Evolutionary conservation across 805 yeast species (phyloP), one percentile per base, ranked within the genome.

Genomic region (Jamesozyma piceae): DNA sequence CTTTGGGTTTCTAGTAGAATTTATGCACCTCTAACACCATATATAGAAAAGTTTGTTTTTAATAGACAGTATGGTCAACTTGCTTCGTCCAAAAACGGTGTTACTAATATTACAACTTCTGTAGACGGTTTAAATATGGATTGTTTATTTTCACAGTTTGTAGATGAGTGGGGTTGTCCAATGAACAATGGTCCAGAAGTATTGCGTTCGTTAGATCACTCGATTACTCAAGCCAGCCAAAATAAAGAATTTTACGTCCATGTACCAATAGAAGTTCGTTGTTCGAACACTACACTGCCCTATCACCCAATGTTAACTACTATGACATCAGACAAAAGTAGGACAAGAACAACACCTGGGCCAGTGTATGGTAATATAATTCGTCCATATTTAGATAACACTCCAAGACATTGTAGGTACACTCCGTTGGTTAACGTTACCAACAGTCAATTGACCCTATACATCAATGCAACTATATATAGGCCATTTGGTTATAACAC

Each of bases 121-220:
- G 90, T 85, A 36, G 85, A 82, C 45, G 95, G 90, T 5, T 76
- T 90, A 55, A 87, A 85, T 62, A 86, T 90, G 95, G 97, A 92
- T 67, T 92, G 97, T 62, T 68, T 90, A 51, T 90, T 87, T 63
- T 79, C 88, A 35, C 98, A 90, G 63, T 89, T 80, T 64, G 97
- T 90, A 39, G 80, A 89, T 58, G 98, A 90, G 66, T 90, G 97
- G 97, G 88, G 92, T n/a, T 77, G 94, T 38, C 97, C 97, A 18
- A 66, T 90, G 56, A 72, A 66, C 20, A 74, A 77, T 49, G 97
- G 97, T 4, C 80, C 80, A 6, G 82, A 77, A 41, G 80, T 82
- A 17, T 71, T 89, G 49, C 64, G 69, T 40, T 69, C 80, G n/a
- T 68, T 90, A 46, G 74, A 78, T 45, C 72, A 72, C 27, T 75